Percentiles rank a stretch among this genome's conserved stretches.
phyloP scores from a whole-genome alignment of 148 eudicot species.

The Arctostaphylos glauca region DNA sequence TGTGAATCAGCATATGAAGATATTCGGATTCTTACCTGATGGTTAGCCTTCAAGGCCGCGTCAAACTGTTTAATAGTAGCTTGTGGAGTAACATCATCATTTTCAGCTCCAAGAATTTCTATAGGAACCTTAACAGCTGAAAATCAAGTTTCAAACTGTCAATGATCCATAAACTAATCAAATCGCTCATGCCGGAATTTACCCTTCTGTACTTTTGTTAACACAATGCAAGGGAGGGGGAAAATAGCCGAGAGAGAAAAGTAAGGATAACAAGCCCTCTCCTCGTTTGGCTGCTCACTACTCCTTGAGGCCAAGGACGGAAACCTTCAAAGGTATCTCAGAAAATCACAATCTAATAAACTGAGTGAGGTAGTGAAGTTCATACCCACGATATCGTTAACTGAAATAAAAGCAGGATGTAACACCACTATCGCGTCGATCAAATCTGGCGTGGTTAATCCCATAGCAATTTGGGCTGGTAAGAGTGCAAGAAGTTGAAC shows the following conservation, averaged over 20 bases:
- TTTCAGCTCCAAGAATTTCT: constrained; percentile 59
- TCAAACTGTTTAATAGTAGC: constrained; percentile 53
- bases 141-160: neutral
- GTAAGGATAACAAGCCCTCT: no score
- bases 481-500: no score
- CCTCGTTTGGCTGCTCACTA: no score
- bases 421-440: constrained; percentile 41
- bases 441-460: constrained; percentile 28
- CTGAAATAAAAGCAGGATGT: constrained; percentile 47
- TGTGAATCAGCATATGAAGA: no score
- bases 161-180: constrained; percentile 2
- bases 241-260: neutral
- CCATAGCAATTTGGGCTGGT: constrained; percentile 19
- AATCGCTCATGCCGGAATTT: neutral
- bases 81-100: constrained; percentile 52
- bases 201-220: neutral
- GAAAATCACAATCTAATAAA: neutral
- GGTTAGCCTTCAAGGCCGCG: constrained; percentile 42
- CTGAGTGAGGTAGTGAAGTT: neutral
- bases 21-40: constrained; percentile 42
- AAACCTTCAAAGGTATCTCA: neutral
- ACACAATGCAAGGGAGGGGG: neutral
- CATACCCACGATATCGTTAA: constrained; percentile 43
- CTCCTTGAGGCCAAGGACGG: no score
- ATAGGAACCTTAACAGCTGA: constrained; percentile 60